These are phyloP conservation scores for Coniochaeta pulveracea DNA, from an alignment of 2,329 filamentous ascomycete species.

Conservation along the genomic window DNA sequence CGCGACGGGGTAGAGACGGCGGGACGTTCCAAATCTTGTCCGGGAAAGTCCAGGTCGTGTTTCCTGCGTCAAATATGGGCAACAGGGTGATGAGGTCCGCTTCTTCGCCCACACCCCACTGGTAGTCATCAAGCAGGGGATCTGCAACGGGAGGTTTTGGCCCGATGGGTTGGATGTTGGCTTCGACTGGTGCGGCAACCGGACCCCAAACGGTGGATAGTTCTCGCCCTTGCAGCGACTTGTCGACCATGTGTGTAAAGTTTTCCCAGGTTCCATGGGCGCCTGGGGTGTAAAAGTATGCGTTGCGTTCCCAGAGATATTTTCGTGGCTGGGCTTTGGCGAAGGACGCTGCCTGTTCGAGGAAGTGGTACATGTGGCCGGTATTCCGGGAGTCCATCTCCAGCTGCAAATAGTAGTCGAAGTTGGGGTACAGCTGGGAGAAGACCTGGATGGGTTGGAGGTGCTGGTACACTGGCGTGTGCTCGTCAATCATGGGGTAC, in stretches of 20 bases:
- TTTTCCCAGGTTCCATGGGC: constrained; percentile 53
- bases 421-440: constrained; percentile 62
- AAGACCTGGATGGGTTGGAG: constrained; percentile 67
- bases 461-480: constrained; percentile 40
- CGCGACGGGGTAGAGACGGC: constrained; percentile 52
- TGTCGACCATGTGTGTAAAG: constrained; percentile 52
- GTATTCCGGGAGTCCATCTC: constrained; percentile 71
- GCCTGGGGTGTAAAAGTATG: constrained; percentile 59
- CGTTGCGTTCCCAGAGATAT: constrained; percentile 60
- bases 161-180: constrained; percentile 41
- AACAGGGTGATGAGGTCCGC: constrained; percentile 40
- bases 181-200: constrained; percentile 36
- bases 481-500: constrained; percentile 60
- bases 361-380: constrained; percentile 69
- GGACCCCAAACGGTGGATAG: constrained; percentile 55
- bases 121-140: constrained; percentile 7
- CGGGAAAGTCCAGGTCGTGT: constrained; percentile 61
- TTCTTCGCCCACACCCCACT: constrained; percentile 12
- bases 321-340: constrained; percentile 57
- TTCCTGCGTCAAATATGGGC: constrained; percentile 63
- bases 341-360: constrained; percentile 53
- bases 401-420: constrained; percentile 76
- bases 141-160: constrained; percentile 16
- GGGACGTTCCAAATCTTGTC: constrained; percentile 49
- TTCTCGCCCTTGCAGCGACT: constrained; percentile 28